These are phyloP conservation scores for Pythium periplocum DNA, from an alignment of 352 stramenopile species.

Conservation along the genomic window DNA sequence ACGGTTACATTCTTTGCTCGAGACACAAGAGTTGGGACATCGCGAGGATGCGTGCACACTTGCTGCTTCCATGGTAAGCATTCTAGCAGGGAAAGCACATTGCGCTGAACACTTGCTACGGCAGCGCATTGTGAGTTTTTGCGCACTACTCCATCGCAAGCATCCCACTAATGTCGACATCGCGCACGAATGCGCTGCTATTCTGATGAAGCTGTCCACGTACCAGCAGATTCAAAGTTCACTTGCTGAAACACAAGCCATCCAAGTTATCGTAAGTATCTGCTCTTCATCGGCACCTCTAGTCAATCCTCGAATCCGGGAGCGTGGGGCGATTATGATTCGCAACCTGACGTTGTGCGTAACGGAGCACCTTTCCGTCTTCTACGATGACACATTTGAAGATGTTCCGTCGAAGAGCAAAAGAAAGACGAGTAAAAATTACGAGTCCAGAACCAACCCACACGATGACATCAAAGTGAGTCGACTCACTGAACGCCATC, in stretches of 20 bases:
- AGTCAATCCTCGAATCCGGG: constrained; percentile 29
- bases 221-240: constrained; percentile 59
- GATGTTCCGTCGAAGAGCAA: neutral
- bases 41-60: constrained; percentile 41
- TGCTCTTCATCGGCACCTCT: constrained; percentile 24
- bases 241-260: constrained; percentile 52
- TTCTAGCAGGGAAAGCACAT: constrained; percentile 40
- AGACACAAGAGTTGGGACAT: constrained; percentile 31
- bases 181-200: constrained; percentile 32
- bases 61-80: constrained; percentile 29
- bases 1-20: constrained; percentile 36
- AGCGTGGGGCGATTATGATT: constrained; percentile 51
- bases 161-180: constrained; percentile 31
- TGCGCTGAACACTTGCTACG: constrained; percentile 42
- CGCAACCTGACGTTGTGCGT: constrained; percentile 68
- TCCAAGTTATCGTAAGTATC: constrained; percentile 56
- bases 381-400: constrained; percentile 35
- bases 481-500: constrained; percentile 42
- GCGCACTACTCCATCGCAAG: constrained; percentile 39
- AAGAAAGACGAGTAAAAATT: no score
- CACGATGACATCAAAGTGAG: constrained; percentile 16
- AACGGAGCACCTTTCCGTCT: constrained; percentile 45
- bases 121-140: constrained; percentile 51
- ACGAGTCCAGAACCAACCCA: no score
- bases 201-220: constrained; percentile 59